Base-by-base conservation (phyloP, 768 basidiomycete genomes). In the Mycena galericulata region DNA sequence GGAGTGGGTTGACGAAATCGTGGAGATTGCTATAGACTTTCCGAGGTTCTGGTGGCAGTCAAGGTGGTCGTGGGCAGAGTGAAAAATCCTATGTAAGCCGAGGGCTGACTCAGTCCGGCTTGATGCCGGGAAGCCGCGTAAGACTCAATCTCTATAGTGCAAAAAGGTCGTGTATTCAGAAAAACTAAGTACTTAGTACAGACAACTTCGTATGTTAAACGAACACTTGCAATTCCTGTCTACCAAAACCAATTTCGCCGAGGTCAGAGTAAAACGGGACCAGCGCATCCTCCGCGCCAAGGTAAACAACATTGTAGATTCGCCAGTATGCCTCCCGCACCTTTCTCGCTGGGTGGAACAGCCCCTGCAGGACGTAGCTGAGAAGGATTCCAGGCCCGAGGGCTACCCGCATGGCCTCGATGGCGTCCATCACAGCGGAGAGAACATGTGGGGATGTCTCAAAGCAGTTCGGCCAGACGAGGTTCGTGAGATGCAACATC, bases 401-500 rank as follows among this genome's bases (percentile, higher is more conserved):
- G 4, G 96, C 95, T 46, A 99, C 93, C n/a, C 96, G 88, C 96
- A 99, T 98, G 0, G 95, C 94, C 80, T 99, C 98, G 73, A 99
- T 86, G 0, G 98, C 98, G 50, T 98, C 97, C 93, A 98, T 95
- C 41, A 99, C 94, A 2, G 96, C 94, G 34, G 95, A 95, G 69
- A 97, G 97, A 65, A 99, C 97, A 81, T 99, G 98, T 7, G 97
- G 98, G 12, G 93, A 95, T 2, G 97, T 97, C 83, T 98, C 97
- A 78, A 98, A 98, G 80, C 96, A 97, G 77, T 99, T 99, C 3
- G 98, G 98, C 97, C 97, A 99, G 18, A 99, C 93, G 36, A 99
- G 89, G 78, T 99, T 99, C 92, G 99, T 94, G 53, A 99, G 81
- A 77, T 99, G 98, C 55, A 95, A 86, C 89, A 98, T 94, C 10